A percentile compares a stretch with the other conserved stretches of the same genome.
These are phyloP conservation scores for Vigna hirtella DNA, from an alignment of 306 rosid species.

Conservation along the genomic window DNA sequence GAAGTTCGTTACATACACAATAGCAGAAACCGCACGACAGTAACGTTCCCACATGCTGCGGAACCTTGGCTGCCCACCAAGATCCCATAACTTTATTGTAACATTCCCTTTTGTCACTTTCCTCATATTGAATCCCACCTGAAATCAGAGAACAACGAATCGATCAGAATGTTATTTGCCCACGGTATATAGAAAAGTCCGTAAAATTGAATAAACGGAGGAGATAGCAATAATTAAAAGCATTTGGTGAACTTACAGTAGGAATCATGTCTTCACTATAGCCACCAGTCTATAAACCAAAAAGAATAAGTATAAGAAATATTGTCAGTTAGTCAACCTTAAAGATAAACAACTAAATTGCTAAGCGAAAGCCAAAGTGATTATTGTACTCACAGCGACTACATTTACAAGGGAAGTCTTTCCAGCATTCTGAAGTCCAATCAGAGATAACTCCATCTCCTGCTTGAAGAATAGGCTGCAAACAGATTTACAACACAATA, in stretches of 20 bases:
- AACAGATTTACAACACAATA: conserved; percentile 49
- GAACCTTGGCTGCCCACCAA: conserved; percentile 96
- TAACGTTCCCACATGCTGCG: conserved; percentile 99
- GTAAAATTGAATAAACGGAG: conserved; percentile 11
- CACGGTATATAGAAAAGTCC: conserved; percentile 10
- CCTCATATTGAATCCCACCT: conserved; percentile 96
- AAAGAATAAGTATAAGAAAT: neutral
- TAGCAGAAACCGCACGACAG: conserved; percentile 93
- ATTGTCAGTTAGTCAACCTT: conserved; percentile 35
- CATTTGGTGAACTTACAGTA: conserved; percentile 62
- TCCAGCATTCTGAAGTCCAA: conserved; percentile 96
- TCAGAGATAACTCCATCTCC: conserved; percentile 93
- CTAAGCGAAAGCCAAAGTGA: conserved; percentile 18
- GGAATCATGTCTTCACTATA: conserved; percentile 99
- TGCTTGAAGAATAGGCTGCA: conserved; percentile 96
- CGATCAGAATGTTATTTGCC: conserved; percentile 13
- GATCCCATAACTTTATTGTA: conserved; percentile 95
- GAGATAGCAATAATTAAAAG: conserved; percentile 21
- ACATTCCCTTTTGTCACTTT: conserved; percentile 95
- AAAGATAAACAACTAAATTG: conserved; percentile 30
- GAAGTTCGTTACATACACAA: conserved; percentile 66
- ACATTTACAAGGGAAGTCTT: conserved; percentile 95
- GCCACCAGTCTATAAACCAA: conserved; percentile 76
- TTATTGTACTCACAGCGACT: conserved; percentile 72
- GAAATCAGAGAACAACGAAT: conserved; percentile 47